These are phyloP conservation scores for Tranzscheliella williamsii DNA, from an alignment of 1,284 basidiomycete genomes.

Conservation along the genomic window DNA sequence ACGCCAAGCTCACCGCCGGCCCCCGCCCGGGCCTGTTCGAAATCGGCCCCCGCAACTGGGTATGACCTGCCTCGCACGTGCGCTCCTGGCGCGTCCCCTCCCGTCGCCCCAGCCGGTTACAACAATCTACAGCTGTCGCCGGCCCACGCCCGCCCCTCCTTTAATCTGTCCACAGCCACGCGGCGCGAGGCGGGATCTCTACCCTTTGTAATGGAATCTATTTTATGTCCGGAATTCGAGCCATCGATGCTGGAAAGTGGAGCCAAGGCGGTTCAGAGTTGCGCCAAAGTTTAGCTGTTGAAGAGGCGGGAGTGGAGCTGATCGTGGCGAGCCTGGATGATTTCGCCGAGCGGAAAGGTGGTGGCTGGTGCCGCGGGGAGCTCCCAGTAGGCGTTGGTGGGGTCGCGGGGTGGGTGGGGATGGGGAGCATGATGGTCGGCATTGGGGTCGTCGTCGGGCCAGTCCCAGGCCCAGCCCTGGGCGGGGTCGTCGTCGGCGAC, in stretches of 20 bases:
- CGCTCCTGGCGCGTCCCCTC: too few relatives aligned
- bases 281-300: slow-evolving; percentile 70
- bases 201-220: too few relatives aligned
- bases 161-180: too few relatives aligned
- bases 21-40: slow-evolving; percentile 19
- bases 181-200: too few relatives aligned
- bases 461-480: slow-evolving; percentile 56
- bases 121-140: too few relatives aligned
- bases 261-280: too few relatives aligned
- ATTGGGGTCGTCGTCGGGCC: slow-evolving; percentile 53
- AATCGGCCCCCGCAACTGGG: slow-evolving; percentile 20
- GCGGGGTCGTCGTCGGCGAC: slow-evolving; percentile 28
- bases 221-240: too few relatives aligned
- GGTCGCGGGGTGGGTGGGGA: background rate
- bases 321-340: slow-evolving; percentile 85
- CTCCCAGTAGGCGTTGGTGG: slow-evolving; percentile 7
- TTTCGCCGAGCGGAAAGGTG: slow-evolving; percentile 96
- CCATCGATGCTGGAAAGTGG: too few relatives aligned
- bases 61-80: too few relatives aligned
- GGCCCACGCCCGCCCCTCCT: too few relatives aligned
- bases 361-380: slow-evolving; percentile 68
- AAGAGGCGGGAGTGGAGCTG: slow-evolving; percentile 93
- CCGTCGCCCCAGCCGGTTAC: too few relatives aligned
- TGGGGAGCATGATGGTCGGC: background rate
- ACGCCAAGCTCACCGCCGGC: slow-evolving; percentile 7